phyloP scores from a whole-genome alignment of 2,329 filamentous ascomycete species.

The Neopestalotiopsis clavispora region DNA sequence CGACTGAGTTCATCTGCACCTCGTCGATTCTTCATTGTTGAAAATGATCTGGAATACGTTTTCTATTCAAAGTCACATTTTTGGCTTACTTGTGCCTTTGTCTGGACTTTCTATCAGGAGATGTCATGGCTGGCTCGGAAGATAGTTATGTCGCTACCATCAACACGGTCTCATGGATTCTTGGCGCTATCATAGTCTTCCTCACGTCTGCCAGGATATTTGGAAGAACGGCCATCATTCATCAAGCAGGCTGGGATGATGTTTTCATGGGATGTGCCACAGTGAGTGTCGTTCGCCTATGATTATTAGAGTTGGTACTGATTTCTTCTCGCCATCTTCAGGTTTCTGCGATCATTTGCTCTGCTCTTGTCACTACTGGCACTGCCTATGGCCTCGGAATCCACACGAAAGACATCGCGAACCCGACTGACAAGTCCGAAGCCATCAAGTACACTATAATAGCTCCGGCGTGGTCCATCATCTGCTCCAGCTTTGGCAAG shows the following conservation, averaged over 20 bases:
- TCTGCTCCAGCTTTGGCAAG: constrained; percentile 16
- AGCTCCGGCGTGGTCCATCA: constrained; percentile 18
- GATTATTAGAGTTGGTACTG: not conserved
- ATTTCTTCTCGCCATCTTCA: not conserved
- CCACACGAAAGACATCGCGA: not conserved
- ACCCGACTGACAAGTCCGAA: not conserved
- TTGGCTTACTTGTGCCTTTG: not conserved
- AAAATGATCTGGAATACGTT: not conserved
- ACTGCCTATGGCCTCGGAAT: not conserved
- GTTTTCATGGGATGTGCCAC: not conserved
- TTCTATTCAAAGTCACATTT: not conserved
- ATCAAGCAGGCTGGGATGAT: not conserved
- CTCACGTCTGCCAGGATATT: not conserved
- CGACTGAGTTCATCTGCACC: no score
- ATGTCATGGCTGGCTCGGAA: not conserved
- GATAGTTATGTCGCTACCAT: not conserved
- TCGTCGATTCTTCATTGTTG: not conserved
- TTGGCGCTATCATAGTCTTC: not conserved
- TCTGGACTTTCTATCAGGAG: not conserved
- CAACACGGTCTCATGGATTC: not conserved
- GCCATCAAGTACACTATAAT: constrained; percentile 20
- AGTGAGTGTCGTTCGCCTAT: not conserved
- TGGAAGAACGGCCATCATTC: not conserved
- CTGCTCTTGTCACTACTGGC: not conserved
- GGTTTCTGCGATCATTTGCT: not conserved